These are phyloP conservation scores for Magnolia sinica DNA, from an alignment of 164 flowering plant species.

Conservation along the genomic window DNA sequence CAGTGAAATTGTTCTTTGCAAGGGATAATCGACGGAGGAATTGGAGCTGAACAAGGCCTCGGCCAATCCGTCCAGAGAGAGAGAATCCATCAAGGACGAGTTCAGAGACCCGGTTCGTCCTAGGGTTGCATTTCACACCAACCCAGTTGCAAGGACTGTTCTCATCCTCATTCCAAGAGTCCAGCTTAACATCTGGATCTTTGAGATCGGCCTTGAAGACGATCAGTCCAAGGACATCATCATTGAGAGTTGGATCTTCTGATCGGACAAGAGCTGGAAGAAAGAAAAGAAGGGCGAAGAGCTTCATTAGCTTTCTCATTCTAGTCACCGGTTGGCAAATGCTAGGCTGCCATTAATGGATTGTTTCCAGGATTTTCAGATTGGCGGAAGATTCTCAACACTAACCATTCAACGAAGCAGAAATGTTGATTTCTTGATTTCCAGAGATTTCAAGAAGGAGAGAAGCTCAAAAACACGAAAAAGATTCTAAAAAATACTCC, in stretches of 20 bases:
- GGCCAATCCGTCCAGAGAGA: conserved; percentile 69
- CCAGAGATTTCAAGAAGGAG: conserved; percentile 1
- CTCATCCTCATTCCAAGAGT: conserved; percentile 84
- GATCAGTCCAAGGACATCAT: conserved; percentile 81
- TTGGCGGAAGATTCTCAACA: not conserved
- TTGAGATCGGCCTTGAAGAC: conserved; percentile 79
- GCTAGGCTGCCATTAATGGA: conserved; percentile 15
- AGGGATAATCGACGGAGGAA: conserved; percentile 63
- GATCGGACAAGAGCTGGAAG: conserved; percentile 28
- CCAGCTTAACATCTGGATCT: conserved; percentile 61
- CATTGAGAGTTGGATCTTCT: conserved; percentile 58
- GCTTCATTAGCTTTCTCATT: conserved; percentile 15
- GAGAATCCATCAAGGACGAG: conserved; percentile 70
- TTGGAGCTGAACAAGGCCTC: conserved; percentile 63
- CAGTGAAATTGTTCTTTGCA: conserved; percentile 67
- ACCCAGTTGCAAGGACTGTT: conserved; percentile 69
- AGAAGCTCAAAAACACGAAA: not conserved
- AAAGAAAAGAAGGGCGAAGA: conserved; percentile 11
- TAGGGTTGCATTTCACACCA: conserved; percentile 70
- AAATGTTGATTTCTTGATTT: not conserved
- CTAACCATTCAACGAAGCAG: not conserved
- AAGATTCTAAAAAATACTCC: not conserved
- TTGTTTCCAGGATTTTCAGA: not conserved
- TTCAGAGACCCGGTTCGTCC: conserved; percentile 70
- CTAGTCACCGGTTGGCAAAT: not conserved